phyloP scores from a whole-genome alignment of 2,329 filamentous ascomycete genomes.

The Cercospora canescens region DNA sequence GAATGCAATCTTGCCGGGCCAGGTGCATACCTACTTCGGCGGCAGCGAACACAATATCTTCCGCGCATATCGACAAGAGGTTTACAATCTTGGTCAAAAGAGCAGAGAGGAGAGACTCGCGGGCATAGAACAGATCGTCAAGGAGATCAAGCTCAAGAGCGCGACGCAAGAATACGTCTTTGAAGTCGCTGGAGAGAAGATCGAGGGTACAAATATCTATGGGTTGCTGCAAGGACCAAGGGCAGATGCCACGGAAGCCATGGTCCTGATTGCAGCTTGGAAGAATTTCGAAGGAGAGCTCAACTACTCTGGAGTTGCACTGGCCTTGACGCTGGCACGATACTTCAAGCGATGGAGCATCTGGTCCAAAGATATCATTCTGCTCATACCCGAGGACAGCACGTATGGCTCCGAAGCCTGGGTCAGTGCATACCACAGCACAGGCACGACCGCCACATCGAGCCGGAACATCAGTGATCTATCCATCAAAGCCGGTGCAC shows the following conservation, averaged over 20 bases:
- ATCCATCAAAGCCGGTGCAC: slow-evolving; percentile 85
- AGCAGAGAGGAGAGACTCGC: slow-evolving; percentile 38
- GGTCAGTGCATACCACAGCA: slow-evolving; percentile 96
- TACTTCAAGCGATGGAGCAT: slow-evolving; percentile 98
- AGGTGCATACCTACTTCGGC: slow-evolving; percentile 96
- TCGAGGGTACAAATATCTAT: slow-evolving; percentile 86
- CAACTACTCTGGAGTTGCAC: slow-evolving; percentile 83
- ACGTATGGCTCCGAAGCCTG: slow-evolving; percentile 89
- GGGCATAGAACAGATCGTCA: slow-evolving; percentile 73
- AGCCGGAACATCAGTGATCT: slow-evolving; percentile 64
- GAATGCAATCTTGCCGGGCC: slow-evolving; percentile 90
- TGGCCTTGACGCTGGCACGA: slow-evolving; percentile 81
- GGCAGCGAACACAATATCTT: slow-evolving; percentile 96
- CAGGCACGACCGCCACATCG: slow-evolving; percentile 64
- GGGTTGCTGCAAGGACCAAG: slow-evolving; percentile 89
- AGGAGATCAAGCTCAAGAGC: slow-evolving; percentile 79
- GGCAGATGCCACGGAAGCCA: slow-evolving; percentile 94
- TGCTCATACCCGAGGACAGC: slow-evolving; percentile 86
- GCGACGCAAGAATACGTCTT: slow-evolving; percentile 88
- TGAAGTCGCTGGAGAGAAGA: slow-evolving; percentile 69
- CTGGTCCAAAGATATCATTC: slow-evolving; percentile 98
- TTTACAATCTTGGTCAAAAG: slow-evolving; percentile 60
- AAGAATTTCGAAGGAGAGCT: slow-evolving; percentile 74
- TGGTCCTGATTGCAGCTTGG: slow-evolving; percentile 90
- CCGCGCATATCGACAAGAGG: slow-evolving; percentile 82